Base-by-base conservation (phyloP, 768 basidiomycete genomes). In the Naganishia vaughanmartiniae region DNA sequence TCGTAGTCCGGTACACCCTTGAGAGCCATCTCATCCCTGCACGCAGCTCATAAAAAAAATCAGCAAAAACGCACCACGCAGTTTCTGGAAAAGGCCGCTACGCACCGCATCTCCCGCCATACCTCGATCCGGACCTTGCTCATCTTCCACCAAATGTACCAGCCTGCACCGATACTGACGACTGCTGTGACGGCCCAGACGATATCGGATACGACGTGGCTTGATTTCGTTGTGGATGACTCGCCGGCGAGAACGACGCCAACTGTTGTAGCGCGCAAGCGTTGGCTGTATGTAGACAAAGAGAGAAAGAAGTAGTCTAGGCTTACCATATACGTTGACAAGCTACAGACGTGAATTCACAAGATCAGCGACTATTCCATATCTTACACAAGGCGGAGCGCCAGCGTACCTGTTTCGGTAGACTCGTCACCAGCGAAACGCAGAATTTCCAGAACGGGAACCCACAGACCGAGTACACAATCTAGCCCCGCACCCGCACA, bases 361-460 rank as follows among this genome's bases (percentile, higher is more conserved):
- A 36, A 36, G 34, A 36, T 36, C 34, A 36, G 34, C 34, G 34
- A n/a, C n/a, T 36, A 5, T 5, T 12, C 34, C 34, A 36, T 11
- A 31, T 56, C n/a, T 31, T 3, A 14, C n/a, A 30, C 26, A 7
- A 30, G n/a, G 12, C 54, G 7, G 4, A 31, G 30, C 12, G n/a
- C 12, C 1, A 21, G 15, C 57, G 19, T 42, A 63, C 60, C 77
- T 96, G 93, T 77, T 94, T 94, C 9, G 93, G 93, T 77, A 92
- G 81, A 24, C 91, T 91, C 21, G 93, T 83, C 74, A 93, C 81
- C 4, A 92, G 89, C 28, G 93, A 92, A 9, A 91, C 71, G 63
- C 86, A 83, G 81, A 94, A 96, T 33, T 87, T 84, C 75, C 87
- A 82, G 73, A 93, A 88, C 70, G 74, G 46, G 75, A 28, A 26